Percentiles rank a stretch among this genome's conserved stretches.
Conservation (phyloP, 768 basidiomycete species). For the Leccinellum albellum region DNA sequence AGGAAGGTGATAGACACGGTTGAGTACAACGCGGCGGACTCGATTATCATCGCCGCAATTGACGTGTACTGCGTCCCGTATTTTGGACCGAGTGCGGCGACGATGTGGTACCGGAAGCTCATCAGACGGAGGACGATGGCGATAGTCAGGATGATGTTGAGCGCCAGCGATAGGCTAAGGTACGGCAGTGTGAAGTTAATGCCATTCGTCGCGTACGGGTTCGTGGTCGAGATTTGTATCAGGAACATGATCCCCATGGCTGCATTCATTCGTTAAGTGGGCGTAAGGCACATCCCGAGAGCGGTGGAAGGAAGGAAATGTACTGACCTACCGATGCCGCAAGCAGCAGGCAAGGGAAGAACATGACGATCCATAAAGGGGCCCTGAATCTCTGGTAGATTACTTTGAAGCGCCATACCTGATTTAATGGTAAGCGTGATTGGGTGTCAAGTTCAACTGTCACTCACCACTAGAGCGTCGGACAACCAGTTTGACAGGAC, state of each 20-base stretch:
- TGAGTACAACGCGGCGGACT: slow-evolving; percentile 31
- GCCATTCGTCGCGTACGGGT: background rate
- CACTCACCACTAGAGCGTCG: slow-evolving; percentile 17
- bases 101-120: slow-evolving; percentile 9
- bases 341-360: background rate
- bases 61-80: slow-evolving; percentile 28
- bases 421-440: background rate
- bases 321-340: background rate
- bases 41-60: slow-evolving; percentile 34
- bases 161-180: slow-evolving; percentile 23
- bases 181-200: slow-evolving; percentile 19
- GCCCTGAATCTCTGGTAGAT: too few species aligned
- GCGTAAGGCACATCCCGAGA: background rate
- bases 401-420: background rate
- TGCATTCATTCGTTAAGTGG: background rate
- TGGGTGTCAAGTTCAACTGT: background rate
- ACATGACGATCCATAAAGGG: background rate
- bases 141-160: slow-evolving; percentile 34
- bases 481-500: slow-evolving; percentile 1
- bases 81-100: slow-evolving; percentile 18
- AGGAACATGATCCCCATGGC: background rate
- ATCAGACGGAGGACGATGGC: slow-evolving; percentile 21
- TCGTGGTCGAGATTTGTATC: background rate
- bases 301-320: background rate
- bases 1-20: background rate